phyloP scores from a whole-genome alignment of 305 asterid species.

The Fraxinus sp. region DNA sequence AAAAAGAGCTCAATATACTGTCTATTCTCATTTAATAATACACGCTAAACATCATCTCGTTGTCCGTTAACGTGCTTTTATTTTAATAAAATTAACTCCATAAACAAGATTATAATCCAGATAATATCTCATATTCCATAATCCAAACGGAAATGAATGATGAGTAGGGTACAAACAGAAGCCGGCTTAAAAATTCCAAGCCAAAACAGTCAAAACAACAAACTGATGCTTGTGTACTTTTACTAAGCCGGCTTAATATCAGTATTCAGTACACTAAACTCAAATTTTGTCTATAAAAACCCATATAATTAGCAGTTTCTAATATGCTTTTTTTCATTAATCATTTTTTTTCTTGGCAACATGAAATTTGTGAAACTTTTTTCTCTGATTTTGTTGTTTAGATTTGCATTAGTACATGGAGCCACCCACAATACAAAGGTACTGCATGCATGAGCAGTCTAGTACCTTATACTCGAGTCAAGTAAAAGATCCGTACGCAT shows the following conservation, averaged over 20 bases:
- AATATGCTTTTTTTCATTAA: constrained; percentile 6
- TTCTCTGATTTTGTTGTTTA: constrained; percentile 23
- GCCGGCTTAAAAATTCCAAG: constrained; percentile 36
- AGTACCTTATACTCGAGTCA: not conserved
- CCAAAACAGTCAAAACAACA: constrained; percentile 17
- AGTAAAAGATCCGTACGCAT: too few relatives aligned
- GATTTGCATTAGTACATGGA: constrained; percentile 28
- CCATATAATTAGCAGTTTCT: constrained; percentile 18
- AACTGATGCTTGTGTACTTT: constrained; percentile 18
- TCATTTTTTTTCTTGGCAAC: constrained; percentile 15
- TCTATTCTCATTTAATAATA: not conserved
- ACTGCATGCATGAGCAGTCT: constrained; percentile 5
- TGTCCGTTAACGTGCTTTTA: not conserved
- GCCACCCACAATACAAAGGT: constrained; percentile 34
- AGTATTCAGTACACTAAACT: not conserved
- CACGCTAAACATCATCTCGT: not conserved
- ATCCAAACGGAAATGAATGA: constrained; percentile 11
- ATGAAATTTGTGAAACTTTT: constrained; percentile 31
- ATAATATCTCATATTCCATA: not conserved
- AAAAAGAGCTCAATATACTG: too few relatives aligned
- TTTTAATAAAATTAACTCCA: not conserved
- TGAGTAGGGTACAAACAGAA: constrained; percentile 18
- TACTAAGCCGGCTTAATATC: constrained; percentile 20
- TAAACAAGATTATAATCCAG: not conserved
- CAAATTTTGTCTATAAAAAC: constrained; percentile 29